A percentile compares a stretch with the other conserved stretches of the same genome.
Conservation (phyloP, 1,284 basidiomycete species). For the Cutaneotrichosporon sp. region DNA sequence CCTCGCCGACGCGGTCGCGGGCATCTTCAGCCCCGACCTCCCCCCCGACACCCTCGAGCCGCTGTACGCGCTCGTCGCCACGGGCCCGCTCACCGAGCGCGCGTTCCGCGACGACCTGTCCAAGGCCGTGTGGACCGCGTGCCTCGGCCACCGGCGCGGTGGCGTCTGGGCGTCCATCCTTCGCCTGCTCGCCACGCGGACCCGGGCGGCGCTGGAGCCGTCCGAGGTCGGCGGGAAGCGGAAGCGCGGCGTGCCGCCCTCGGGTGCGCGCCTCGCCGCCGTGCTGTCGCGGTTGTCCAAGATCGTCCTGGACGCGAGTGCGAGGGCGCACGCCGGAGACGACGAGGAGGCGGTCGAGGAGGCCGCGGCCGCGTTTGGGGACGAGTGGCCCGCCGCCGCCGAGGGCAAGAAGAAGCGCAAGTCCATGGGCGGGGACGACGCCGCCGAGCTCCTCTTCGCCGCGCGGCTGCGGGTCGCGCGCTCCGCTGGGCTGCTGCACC, state of each 20-base stretch:
- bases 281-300: constrained; percentile 20
- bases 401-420: constrained; percentile 22
- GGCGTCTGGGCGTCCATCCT: constrained; percentile 21
- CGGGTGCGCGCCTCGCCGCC: constrained; percentile 12
- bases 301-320: constrained; percentile 21
- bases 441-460: constrained; percentile 14
- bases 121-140: constrained; percentile 14
- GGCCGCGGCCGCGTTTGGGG: constrained; percentile 17
- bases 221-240: constrained; percentile 15
- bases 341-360: constrained; percentile 20
- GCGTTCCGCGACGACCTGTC: constrained; percentile 16
- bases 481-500: constrained; percentile 11
- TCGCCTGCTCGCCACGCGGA: constrained; percentile 10
- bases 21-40: constrained; percentile 25
- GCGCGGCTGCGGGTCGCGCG: constrained; percentile 22
- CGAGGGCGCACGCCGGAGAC: constrained; percentile 17
- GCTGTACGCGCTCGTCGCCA: constrained; percentile 31
- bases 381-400: constrained; percentile 1
- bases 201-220: constrained; percentile 2
- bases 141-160: constrained; percentile 24
- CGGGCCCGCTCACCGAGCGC: constrained; percentile 27
- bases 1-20: constrained; percentile 25
- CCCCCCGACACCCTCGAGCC: constrained; percentile 27
- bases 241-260: constrained; percentile 12
- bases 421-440: constrained; percentile 3